phyloP scores from a whole-genome alignment of 345 rosid species.

The Heritiera littoralis region DNA sequence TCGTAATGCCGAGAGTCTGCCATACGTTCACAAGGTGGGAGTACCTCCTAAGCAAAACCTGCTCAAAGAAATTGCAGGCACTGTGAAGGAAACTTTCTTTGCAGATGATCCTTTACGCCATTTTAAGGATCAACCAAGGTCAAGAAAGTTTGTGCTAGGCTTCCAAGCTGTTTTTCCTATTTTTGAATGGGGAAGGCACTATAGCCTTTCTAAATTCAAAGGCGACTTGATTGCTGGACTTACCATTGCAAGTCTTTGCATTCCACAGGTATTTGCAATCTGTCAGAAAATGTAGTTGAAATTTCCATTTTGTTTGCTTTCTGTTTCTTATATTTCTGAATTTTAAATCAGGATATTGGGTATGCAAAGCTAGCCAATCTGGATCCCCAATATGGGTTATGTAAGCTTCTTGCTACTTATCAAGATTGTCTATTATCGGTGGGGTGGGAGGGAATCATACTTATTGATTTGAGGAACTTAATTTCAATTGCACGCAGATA shows the following conservation, averaged over 20 bases:
- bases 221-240: conserved; percentile 86
- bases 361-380: conserved; percentile 83
- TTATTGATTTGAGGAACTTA: conserved; percentile 5
- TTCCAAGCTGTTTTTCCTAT: conserved; percentile 79
- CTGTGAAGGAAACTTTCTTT: conserved; percentile 78
- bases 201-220: conserved; percentile 51
- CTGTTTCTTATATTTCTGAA: not conserved
- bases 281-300: not conserved
- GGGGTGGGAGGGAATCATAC: not conserved
- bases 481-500: conserved; percentile 44
- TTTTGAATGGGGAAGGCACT: conserved; percentile 63
- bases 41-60: conserved; percentile 77
- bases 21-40: conserved; percentile 67
- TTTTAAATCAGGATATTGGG: conserved; percentile 67
- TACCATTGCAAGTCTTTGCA: conserved; percentile 93
- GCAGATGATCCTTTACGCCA: conserved; percentile 81
- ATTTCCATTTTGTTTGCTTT: not conserved
- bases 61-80: conserved; percentile 54
- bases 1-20: conserved; percentile 21
- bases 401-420: conserved; percentile 44
- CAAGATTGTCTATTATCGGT: not conserved
- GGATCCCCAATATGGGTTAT: conserved; percentile 74
- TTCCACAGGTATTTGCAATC: conserved; percentile 65
- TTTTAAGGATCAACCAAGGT: conserved; percentile 69
- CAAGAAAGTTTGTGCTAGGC: conserved; percentile 59